Conservation (phyloP, 2,329 filamentous ascomycete genomes). For the Claviceps sp. region DNA sequence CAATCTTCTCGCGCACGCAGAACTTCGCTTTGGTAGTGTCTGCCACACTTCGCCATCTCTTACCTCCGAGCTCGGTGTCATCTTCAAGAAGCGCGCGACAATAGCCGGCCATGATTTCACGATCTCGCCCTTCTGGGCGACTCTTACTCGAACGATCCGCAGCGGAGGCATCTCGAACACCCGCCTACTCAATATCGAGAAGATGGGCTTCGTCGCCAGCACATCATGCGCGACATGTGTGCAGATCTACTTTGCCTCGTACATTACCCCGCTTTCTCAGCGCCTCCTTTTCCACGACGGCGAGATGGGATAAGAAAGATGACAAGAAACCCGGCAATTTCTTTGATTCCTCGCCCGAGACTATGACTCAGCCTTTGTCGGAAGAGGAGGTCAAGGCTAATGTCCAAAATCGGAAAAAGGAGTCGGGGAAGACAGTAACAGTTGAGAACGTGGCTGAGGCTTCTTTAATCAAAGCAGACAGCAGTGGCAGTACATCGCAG, state of each 20-base stretch:
- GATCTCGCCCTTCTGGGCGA: constrained; percentile 26
- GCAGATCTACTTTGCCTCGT: constrained; percentile 18
- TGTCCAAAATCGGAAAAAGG: constrained; percentile 30
- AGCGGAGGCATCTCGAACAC: constrained; percentile 13
- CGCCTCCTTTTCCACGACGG: constrained; percentile 24
- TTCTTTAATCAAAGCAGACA: constrained; percentile 32
- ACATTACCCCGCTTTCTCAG: constrained; percentile 14
- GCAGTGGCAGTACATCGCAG: constrained; percentile 19
- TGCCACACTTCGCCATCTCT: constrained; percentile 3
- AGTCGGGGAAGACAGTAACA: constrained; percentile 31
- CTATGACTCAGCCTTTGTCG: constrained; percentile 31
- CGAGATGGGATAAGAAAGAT: constrained; percentile 22
- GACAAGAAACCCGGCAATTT: constrained; percentile 31
- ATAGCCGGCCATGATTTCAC: constrained; percentile 24
- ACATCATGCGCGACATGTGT: constrained; percentile 17
- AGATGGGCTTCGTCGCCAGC: constrained; percentile 16
- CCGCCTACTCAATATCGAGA: constrained; percentile 12
- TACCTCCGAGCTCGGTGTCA: constrained; percentile 3
- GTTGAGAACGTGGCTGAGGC: constrained; percentile 28
- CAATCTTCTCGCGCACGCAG: not conserved
- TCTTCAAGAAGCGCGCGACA: not conserved
- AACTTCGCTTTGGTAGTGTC: not conserved
- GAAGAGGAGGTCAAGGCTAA: constrained; percentile 41
- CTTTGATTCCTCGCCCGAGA: constrained; percentile 33
- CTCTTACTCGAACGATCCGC: constrained; percentile 23